Evolutionary conservation across 1,284 basidiomycete species (phyloP).

Genomic region (Marasmius sp.): DNA sequence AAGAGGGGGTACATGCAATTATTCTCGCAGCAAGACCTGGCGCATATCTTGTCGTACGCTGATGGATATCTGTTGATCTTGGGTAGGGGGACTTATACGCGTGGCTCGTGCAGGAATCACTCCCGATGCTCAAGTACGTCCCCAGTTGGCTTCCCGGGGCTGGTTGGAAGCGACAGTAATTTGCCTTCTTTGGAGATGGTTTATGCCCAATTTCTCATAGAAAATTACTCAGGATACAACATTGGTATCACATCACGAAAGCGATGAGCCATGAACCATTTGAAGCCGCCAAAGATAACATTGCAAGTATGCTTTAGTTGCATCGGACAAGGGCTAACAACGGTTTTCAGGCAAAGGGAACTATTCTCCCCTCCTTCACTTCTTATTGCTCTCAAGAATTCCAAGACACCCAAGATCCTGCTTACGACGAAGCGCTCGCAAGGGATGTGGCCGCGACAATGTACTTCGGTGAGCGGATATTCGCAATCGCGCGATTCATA

Average conservation of each 20-base stretch:
- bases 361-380: neutral
- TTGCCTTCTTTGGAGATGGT: neutral
- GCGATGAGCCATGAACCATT: neutral
- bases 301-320: neutral
- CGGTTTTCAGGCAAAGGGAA: neutral
- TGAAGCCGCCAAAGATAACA: neutral
- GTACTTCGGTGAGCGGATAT: neutral
- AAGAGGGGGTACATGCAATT: slow-evolving; percentile 10
- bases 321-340: neutral
- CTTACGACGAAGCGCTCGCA: neutral
- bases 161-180: neutral
- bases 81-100: neutral
- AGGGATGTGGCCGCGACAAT: neutral
- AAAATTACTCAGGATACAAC: neutral
- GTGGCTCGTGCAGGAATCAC: neutral
- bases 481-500: neutral
- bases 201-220: neutral
- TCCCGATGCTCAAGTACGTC: slow-evolving; percentile 18
- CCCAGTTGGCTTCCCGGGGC: slow-evolving; percentile 4
- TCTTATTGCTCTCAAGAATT: neutral
- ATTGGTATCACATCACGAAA: neutral
- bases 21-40: slow-evolving; percentile 12
- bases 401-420: neutral
- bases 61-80: neutral
- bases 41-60: slow-evolving; percentile 11